Evolutionary conservation across 768 basidiomycete species (phyloP), one percentile per base, ranked within the genome.

Genomic region (Suillus plorans): DNA sequence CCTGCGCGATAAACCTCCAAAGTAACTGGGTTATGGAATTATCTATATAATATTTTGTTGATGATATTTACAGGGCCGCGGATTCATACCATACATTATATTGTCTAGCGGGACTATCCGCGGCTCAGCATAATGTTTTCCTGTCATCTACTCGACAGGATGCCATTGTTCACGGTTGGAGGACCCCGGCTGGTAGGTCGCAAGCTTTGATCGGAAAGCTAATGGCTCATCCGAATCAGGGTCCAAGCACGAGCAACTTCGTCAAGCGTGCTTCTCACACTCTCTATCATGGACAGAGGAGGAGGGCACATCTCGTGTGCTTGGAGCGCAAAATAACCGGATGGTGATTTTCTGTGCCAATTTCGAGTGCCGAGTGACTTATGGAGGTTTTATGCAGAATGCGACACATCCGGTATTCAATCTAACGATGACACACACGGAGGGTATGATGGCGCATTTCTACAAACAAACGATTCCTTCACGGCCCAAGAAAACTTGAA

Each of bases 1-100:
- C 18, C 76, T 99, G 60, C 82, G 95, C 28, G 97, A 99, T 73
- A 99, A 99, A 73, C 97, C 97, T 16, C 93, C 94, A 45, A 98
- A 97, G 92, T 93, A 75, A 61, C 86, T 20, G 6, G 20, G 45
- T 20, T 42, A 18, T 20, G 20, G 31, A 16, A 36, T 5, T 16
- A 42, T 63, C 41, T 39, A 18, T 53, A 41, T n/a, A 49, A 28
- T 20, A 4, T 18, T 37, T n/a, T 28, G n/a, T 50, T 69, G n/a
- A 69, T 47, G 1, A n/a, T 8, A 4, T 22, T 55, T 39, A 31
- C 68, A 96, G 95, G 77, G 77, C 77, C n/a, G 80, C 95, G n/a
- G 97, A 99, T 73, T 84, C 93, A 45, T 99, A 99, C 73, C 97
- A 99, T 72, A 97, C 97, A 0, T 78, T 93, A 42, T 99, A 97